Evolutionary conservation across 2,329 filamentous ascomycete species (phyloP).

Genomic region (Eutypella sp.): DNA sequence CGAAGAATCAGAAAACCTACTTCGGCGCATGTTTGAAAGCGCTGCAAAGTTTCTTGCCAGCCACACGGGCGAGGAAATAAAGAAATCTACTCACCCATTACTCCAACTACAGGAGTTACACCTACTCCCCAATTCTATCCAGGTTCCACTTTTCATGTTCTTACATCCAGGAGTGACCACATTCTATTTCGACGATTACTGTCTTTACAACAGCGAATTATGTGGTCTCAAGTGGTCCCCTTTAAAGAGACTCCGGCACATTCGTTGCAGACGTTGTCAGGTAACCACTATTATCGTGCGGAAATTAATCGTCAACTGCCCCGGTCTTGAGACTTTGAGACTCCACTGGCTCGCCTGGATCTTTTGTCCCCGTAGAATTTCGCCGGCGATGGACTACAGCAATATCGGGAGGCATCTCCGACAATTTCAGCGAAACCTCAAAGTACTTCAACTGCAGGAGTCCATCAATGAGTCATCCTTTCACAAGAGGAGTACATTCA

Average conservation of each 20-base stretch:
- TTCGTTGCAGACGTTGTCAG: background rate
- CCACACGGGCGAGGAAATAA: background rate
- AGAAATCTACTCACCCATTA: background rate
- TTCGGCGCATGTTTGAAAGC: background rate
- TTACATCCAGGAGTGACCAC: background rate
- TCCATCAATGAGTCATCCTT: no score
- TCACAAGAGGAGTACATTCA: no score
- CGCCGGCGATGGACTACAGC: no score
- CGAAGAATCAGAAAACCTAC: background rate
- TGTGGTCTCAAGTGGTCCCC: background rate
- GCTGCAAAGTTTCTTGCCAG: background rate
- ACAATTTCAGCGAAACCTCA: no score
- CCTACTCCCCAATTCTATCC: no score
- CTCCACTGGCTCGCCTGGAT: no score
- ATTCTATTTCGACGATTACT: background rate
- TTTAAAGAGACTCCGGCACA: background rate
- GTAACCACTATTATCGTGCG: background rate
- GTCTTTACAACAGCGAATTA: background rate
- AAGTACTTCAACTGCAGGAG: no score
- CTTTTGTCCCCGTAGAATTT: no score
- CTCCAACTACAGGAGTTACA: background rate
- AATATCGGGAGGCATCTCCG: no score
- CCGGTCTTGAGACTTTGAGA: no score
- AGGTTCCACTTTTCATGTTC: background rate
- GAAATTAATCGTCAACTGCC: no score